A percentile compares a stretch with the other conserved stretches of the same genome.
Conservation (phyloP, 2,329 filamentous ascomycete genomes). For the Colletotrichum sp. region DNA sequence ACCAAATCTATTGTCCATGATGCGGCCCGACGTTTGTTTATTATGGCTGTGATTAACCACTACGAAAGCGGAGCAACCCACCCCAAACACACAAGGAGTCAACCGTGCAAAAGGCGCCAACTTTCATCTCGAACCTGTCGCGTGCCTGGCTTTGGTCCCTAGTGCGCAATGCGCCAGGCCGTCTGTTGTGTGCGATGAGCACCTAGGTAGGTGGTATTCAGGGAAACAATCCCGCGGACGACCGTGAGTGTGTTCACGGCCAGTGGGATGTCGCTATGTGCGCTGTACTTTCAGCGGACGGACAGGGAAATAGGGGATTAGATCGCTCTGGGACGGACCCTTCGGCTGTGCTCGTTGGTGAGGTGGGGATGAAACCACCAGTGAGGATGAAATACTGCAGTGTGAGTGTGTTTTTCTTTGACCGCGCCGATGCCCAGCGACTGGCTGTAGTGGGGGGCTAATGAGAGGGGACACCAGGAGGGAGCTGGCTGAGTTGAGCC, state of each 20-base stretch:
- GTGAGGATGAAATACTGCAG: background rate
- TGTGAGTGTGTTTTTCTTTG: background rate
- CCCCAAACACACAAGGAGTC: background rate
- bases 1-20: slow-evolving; percentile 13
- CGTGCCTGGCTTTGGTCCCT: background rate
- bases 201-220: background rate
- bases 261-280: background rate
- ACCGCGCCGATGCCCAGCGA: background rate
- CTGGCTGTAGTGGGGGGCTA: background rate
- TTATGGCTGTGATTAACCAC: background rate
- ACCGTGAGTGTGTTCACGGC: background rate
- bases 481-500: background rate
- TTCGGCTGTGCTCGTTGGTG: background rate
- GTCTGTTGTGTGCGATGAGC: background rate
- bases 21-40: slow-evolving; percentile 3
- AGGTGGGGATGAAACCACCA: slow-evolving; percentile 19
- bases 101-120: background rate
- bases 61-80: slow-evolving; percentile 10
- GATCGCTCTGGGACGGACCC: background rate
- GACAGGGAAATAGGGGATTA: slow-evolving; percentile 1
- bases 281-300: background rate
- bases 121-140: background rate
- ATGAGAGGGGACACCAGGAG: background rate
- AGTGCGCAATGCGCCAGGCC: slow-evolving; percentile 11
- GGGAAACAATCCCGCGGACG: background rate